Evolutionary conservation across 2,329 filamentous ascomycete genomes (phyloP).

Genomic region (Curvularia sp.): DNA sequence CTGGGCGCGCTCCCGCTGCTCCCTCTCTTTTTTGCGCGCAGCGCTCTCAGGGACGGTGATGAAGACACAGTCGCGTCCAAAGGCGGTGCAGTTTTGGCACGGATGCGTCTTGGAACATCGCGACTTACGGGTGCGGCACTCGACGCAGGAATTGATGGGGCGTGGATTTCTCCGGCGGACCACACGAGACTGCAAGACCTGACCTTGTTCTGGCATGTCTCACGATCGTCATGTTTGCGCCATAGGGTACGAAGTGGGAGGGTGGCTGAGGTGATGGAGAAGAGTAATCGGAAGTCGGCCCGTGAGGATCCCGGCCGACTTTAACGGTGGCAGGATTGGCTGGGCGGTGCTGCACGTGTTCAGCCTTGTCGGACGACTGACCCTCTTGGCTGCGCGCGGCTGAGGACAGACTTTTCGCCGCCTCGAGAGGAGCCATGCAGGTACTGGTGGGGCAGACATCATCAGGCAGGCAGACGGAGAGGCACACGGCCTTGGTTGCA

Average conservation of each 20-base stretch:
- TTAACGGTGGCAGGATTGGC: slow-evolving; percentile 11
- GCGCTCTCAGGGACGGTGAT: slow-evolving; percentile 50
- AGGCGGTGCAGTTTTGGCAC: slow-evolving; percentile 50
- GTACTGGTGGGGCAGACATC: slow-evolving; percentile 23
- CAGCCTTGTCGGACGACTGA: slow-evolving; percentile 20
- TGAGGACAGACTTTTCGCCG: slow-evolving; percentile 26
- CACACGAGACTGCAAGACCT: slow-evolving; percentile 48
- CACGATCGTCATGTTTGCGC: slow-evolving; percentile 41
- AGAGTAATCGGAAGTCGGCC: slow-evolving; percentile 29
- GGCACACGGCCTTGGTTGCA: background rate
- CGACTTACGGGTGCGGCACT: slow-evolving; percentile 49
- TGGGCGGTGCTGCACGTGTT: slow-evolving; percentile 22
- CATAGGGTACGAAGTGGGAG: slow-evolving; percentile 33
- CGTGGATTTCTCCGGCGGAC: slow-evolving; percentile 49
- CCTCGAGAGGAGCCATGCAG: slow-evolving; percentile 29
- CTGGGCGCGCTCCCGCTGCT: slow-evolving; percentile 41
- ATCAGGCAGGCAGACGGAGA: background rate
- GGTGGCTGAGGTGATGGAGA: slow-evolving; percentile 26
- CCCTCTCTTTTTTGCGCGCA: slow-evolving; percentile 48
- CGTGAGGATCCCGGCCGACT: slow-evolving; percentile 20
- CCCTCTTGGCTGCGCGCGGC: slow-evolving; percentile 15
- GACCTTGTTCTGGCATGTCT: slow-evolving; percentile 49
- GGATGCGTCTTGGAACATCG: slow-evolving; percentile 51
- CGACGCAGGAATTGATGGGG: slow-evolving; percentile 50
- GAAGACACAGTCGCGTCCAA: slow-evolving; percentile 50